Conservation (phyloP, 2,329 filamentous ascomycete species). For the Tolypocladium paradoxum region DNA sequence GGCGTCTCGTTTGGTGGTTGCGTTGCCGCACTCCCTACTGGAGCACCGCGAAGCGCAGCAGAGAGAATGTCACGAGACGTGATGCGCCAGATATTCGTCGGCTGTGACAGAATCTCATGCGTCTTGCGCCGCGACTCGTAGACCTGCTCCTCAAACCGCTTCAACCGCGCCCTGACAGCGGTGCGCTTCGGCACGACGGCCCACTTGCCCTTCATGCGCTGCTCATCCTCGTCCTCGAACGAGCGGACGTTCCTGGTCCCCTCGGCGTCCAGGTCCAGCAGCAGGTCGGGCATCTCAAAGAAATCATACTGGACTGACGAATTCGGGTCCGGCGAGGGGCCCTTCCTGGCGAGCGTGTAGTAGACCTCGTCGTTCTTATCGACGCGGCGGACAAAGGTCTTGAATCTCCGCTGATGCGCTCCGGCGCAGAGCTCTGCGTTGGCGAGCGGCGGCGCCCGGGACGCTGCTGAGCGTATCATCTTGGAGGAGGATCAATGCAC, state of each 20-base stretch:
- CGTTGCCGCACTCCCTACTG: background rate
- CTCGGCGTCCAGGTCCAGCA: constrained; percentile 43
- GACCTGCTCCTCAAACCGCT: constrained; percentile 18
- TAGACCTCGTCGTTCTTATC: constrained; percentile 13
- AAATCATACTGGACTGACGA: constrained; percentile 13
- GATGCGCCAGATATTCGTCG: constrained; percentile 25
- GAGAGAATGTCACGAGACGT: constrained; percentile 32
- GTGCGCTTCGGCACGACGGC: constrained; percentile 9
- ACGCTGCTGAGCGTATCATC: constrained; percentile 9
- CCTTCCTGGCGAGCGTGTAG: constrained; percentile 14
- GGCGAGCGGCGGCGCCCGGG: constrained; percentile 4
- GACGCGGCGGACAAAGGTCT: constrained; percentile 13
- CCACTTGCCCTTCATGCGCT: constrained; percentile 19
- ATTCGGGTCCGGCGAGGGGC: constrained; percentile 3
- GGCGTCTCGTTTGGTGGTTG: background rate
- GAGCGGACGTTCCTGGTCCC: constrained; percentile 31
- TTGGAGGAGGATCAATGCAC: background rate
- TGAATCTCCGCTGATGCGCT: constrained; percentile 6
- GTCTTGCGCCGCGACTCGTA: constrained; percentile 13
- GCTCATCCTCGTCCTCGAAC: constrained; percentile 25
- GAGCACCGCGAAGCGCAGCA: constrained; percentile 21
- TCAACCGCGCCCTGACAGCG: constrained; percentile 15
- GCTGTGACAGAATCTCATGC: constrained; percentile 12
- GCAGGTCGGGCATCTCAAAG: constrained; percentile 28
- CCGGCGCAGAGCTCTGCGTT: background rate